Evolutionary conservation across 139 green algal species (phyloP).

Genomic region (Chlamydomonas incerta): DNA sequence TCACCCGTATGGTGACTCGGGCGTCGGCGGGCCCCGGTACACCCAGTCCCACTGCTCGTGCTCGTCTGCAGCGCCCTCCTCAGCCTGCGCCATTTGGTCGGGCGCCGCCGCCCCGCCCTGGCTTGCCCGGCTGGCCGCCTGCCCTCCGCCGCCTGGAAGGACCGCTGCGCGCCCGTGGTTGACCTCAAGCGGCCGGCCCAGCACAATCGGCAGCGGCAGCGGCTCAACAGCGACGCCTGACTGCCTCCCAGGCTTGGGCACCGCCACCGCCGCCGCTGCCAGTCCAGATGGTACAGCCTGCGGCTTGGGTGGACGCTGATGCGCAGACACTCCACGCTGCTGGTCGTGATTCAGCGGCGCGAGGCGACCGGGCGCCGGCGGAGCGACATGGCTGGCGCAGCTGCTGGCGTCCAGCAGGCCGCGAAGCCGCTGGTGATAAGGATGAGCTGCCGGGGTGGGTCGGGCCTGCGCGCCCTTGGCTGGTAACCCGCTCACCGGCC

Average conservation of each 20-base stretch:
- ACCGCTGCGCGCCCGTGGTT: not conserved
- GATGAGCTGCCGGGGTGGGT: not conserved
- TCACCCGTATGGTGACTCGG: slow-evolving; percentile 35
- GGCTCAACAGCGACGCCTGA: not conserved
- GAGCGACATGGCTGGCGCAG: not conserved
- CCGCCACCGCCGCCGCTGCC: not conserved
- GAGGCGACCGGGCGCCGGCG: not conserved
- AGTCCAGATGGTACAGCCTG: too few species aligned
- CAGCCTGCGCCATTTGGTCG: not conserved
- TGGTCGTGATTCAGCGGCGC: not conserved
- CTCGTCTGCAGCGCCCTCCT: not conserved
- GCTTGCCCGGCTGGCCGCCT: not conserved
- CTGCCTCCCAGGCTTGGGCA: not conserved
- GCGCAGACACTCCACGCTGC: not conserved
- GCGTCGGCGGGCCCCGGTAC: not conserved
- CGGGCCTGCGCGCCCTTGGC: not conserved
- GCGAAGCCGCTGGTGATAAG: slow-evolving; percentile 23
- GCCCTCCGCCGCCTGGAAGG: not conserved
- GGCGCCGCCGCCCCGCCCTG: not conserved
- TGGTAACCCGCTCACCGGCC: not conserved
- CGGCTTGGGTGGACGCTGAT: too few species aligned
- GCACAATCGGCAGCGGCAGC: not conserved
- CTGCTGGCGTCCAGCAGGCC: slow-evolving; percentile 2
- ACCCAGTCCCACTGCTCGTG: slow-evolving; percentile 38
- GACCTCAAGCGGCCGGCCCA: slow-evolving; percentile 2